phyloP scores from a whole-genome alignment of 108 stramenopile genomes.

The Skeletonema costatum region DNA sequence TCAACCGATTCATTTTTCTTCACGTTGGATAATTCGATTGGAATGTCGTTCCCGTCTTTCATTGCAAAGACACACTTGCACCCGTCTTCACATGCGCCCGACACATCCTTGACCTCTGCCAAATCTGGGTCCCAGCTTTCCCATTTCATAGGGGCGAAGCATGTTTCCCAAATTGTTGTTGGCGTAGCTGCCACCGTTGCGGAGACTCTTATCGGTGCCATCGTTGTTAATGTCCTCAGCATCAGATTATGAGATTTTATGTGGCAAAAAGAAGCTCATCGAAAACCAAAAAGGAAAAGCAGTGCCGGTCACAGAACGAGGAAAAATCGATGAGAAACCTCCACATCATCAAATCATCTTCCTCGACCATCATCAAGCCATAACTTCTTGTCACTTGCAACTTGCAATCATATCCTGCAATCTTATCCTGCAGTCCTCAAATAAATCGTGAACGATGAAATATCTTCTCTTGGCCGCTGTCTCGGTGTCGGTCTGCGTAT shows the following conservation, averaged over 20 bases:
- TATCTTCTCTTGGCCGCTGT: neutral
- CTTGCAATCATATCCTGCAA: no score
- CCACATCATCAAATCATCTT: neutral
- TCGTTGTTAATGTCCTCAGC: neutral
- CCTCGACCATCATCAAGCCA: no score
- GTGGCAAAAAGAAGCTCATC: no score
- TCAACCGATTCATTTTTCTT: constrained; percentile 31
- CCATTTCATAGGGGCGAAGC: constrained; percentile 55
- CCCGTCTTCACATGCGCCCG: constrained; percentile 40
- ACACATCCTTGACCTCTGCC: constrained; percentile 25
- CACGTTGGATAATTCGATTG: constrained; percentile 33
- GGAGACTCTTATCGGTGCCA: constrained; percentile 25
- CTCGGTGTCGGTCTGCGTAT: neutral
- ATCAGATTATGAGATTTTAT: no score
- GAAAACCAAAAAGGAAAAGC: no score
- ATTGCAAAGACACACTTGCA: constrained; percentile 49
- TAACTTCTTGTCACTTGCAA: no score
- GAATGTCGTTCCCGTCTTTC: constrained; percentile 49
- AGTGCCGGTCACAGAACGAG: no score
- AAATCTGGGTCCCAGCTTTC: constrained; percentile 56
- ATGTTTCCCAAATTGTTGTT: constrained; percentile 49
- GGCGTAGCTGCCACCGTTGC: constrained; percentile 39
- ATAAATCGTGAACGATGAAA: neutral
- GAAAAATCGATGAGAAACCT: neutral
- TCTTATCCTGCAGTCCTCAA: no score